Conservation (phyloP, 2,329 filamentous ascomycete species). For the Monilinia fructigena region DNA sequence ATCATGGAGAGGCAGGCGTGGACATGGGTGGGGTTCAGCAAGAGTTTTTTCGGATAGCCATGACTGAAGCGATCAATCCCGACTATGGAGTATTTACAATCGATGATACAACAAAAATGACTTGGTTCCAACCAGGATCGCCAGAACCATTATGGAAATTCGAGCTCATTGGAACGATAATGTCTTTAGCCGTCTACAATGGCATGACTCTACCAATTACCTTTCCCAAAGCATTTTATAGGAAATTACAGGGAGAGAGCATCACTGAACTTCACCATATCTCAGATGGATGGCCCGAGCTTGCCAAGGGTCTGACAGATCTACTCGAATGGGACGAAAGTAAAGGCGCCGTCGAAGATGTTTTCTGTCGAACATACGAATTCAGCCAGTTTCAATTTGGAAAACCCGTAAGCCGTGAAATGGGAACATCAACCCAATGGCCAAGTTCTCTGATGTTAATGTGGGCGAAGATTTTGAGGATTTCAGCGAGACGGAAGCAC, state of each 20-base stretch:
- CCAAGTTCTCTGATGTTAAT: conserved; percentile 47
- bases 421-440: conserved; percentile 49
- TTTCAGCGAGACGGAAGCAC: conserved; percentile 44
- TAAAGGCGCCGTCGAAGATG: conserved; percentile 73
- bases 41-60: conserved; percentile 86
- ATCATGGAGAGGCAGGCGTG: conserved; percentile 80
- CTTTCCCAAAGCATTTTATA: conserved; percentile 82
- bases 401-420: conserved; percentile 56
- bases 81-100: conserved; percentile 77
- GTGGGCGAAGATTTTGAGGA: conserved; percentile 44
- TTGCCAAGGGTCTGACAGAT: conserved; percentile 70
- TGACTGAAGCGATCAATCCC: conserved; percentile 76
- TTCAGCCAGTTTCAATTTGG: conserved; percentile 67
- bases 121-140: conserved; percentile 84
- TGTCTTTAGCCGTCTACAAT: conserved; percentile 90
- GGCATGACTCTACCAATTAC: conserved; percentile 87
- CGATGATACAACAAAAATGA: conserved; percentile 72
- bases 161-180: conserved; percentile 81
- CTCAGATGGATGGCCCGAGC: conserved; percentile 80
- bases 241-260: conserved; percentile 69
- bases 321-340: conserved; percentile 74
- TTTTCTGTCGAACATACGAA: conserved; percentile 82
- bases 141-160: conserved; percentile 85
- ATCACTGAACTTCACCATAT: conserved; percentile 74
- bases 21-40: conserved; percentile 96